Base-by-base conservation (phyloP, 495 filamentous ascomycete genomes). In the Rhypophila decipiens region DNA sequence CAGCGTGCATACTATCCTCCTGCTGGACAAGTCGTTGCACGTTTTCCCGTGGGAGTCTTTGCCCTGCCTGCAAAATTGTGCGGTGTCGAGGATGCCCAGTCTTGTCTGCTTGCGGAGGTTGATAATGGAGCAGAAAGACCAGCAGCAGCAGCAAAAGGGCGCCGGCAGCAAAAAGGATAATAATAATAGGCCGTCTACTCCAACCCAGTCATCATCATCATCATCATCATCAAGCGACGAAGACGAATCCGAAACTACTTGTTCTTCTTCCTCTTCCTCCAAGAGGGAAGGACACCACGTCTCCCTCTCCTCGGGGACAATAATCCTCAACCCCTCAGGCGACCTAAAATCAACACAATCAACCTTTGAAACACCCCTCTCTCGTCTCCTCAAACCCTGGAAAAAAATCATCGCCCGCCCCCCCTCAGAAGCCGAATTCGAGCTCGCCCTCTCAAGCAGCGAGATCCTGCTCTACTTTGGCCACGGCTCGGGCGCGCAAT, bases 41-140 rank as follows among this genome's bases (percentile, higher is more conserved):
- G 66, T 80, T 15, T 93, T 98, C 60, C 91, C 93, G 0, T 98
- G 94, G 91, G 93, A 98, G 58, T 95, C 90, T 1, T 67, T 98
- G 15, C 88, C 91, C 0, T 96, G 87, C 55, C 73, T 98, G 44
- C 77, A 85, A 39, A 76, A 77, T n/a, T 75, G 83, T 18, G 82
- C 89, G 1, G 82, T 96, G 20, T 90, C 86, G 4, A 79, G 93
- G 15, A 78, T 98, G 31, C 87, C 90, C 2, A 93, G 86, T 4
- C 69, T 98, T 20, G 83, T 79, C 40, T 87, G 85, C 51, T 77
- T 98, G 15, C 80, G 88, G 3, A 69, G 70, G 47, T 59, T 66
- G 18, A 60, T 74, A 21, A 27, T 66, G 0, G 72, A 75, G 37
- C 59, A 63, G 45, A 38, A 58, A 13, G 7, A 31, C 7, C 27